Evolutionary conservation across 148 eudicot genomes (phyloP).

Genomic region (Rhododendron ferrugineum): DNA sequence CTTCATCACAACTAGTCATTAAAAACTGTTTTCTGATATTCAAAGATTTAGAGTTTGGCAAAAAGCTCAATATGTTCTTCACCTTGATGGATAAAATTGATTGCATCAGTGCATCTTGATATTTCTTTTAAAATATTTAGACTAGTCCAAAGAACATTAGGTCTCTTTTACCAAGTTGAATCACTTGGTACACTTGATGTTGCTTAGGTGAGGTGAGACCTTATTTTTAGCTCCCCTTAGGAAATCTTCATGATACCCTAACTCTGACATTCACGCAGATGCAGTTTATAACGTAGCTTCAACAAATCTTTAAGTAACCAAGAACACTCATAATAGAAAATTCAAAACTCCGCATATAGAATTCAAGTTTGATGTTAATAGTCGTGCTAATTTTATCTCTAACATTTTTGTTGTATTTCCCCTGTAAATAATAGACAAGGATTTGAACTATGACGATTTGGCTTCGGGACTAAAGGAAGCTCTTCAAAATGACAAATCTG

Average conservation of each 20-base stretch:
- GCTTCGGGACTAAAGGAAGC: slow-evolving; percentile 72
- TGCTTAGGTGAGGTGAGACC: background rate
- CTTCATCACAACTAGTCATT: background rate
- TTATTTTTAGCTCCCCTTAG: background rate
- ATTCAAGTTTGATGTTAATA: background rate
- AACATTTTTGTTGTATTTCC: background rate
- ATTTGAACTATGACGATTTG: slow-evolving; percentile 67
- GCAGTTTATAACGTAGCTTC: background rate
- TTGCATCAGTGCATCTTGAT: background rate
- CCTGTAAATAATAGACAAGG: slow-evolving; percentile 46
- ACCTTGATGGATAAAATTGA: background rate
- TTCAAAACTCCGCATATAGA: background rate
- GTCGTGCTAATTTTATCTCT: background rate
- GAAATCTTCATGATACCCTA: background rate
- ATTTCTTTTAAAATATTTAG: background rate
- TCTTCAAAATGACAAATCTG: slow-evolving; percentile 65
- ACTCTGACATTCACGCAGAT: background rate
- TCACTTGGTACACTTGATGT: background rate
- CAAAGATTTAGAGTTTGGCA: background rate
- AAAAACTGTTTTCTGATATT: background rate
- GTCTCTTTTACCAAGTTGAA: background rate
- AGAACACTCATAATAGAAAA: background rate
- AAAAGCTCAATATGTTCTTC: background rate
- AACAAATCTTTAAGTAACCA: background rate
- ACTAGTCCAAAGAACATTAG: background rate